A percentile compares a stretch with the other conserved stretches of the same genome.
These are phyloP conservation scores for Elaeis oleifera DNA, from an alignment of 202 grass and related monocot genomes.

Conservation along the genomic window DNA sequence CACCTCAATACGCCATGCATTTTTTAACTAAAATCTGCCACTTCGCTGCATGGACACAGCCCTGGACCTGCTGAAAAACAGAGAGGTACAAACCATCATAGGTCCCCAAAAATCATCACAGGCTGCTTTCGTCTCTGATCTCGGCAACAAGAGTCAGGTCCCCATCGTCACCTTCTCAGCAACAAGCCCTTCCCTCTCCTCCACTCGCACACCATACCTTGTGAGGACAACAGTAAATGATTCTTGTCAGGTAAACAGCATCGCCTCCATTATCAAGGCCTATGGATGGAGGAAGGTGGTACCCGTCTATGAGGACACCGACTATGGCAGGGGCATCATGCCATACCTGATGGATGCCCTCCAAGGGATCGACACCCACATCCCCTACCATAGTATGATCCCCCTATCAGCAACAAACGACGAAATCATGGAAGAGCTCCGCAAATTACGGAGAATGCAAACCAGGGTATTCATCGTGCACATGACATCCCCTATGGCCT, in stretches of 20 bases:
- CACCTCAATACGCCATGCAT: not conserved
- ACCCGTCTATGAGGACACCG: conserved; percentile 31
- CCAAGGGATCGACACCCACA: not conserved
- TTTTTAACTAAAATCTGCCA: not conserved
- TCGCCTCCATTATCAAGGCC: conserved; percentile 28
- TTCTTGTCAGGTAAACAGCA: conserved; percentile 27
- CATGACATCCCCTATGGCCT: conserved; percentile 16
- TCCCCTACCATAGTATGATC: conserved; percentile 37
- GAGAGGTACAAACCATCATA: conserved; percentile 30
- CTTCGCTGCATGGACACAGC: conserved; percentile 18
- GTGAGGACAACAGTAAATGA: conserved; percentile 35
- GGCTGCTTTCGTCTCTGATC: conserved; percentile 23
- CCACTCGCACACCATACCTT: conserved; percentile 32
- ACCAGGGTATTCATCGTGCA: conserved; percentile 47
- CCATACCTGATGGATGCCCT: conserved; percentile 38
- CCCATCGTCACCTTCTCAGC: conserved; percentile 47
- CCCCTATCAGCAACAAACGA: conserved; percentile 23
- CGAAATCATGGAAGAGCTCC: conserved; percentile 33
- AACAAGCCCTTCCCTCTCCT: conserved; percentile 31
- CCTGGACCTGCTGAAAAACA: conserved; percentile 39
- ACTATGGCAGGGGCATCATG: conserved; percentile 34
- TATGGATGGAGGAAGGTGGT: conserved; percentile 45
- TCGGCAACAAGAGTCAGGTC: conserved; percentile 33
- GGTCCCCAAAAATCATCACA: conserved; percentile 45
- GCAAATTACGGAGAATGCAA: conserved; percentile 45